Conservation (phyloP, 2,329 filamentous ascomycete genomes). For the Cladorrhinum sp. region DNA sequence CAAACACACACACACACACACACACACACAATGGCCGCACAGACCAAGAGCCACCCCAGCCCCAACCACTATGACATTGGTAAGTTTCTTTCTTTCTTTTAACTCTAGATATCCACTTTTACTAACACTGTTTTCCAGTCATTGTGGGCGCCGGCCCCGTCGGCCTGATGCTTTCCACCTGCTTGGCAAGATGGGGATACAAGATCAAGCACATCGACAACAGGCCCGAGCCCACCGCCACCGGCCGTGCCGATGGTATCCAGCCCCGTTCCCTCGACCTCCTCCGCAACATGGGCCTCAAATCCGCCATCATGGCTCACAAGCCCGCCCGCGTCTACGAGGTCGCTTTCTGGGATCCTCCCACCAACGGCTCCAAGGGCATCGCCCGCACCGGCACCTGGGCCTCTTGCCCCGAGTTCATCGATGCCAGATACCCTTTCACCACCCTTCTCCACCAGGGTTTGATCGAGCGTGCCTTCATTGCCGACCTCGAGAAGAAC, state of each 20-base stretch:
- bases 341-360: conserved; percentile 70
- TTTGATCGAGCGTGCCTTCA: conserved; percentile 66
- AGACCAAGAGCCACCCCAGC: conserved; percentile 16
- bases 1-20: conserved; percentile 19
- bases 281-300: conserved; percentile 83
- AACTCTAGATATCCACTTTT: not conserved
- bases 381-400: conserved; percentile 69
- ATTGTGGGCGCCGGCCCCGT: conserved; percentile 88
- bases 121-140: conserved; percentile 49
- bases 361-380: conserved; percentile 48
- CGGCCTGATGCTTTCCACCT: conserved; percentile 82
- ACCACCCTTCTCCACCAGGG: conserved; percentile 71
- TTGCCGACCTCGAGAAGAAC: conserved; percentile 62
- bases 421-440: conserved; percentile 68
- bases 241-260: conserved; percentile 86
- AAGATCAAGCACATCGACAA: conserved; percentile 95
- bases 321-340: conserved; percentile 83
- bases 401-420: conserved; percentile 85
- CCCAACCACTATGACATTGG: conserved; percentile 25
- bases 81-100: conserved; percentile 5
- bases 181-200: conserved; percentile 88
- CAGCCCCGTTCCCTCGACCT: conserved; percentile 86
- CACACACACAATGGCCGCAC: conserved; percentile 16
- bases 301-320: conserved; percentile 82
- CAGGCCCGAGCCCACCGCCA: conserved; percentile 76